Evolutionary conservation across 768 basidiomycete genomes (phyloP), one percentile per base, ranked within the genome.

Genomic region (Cytidiella melzeri): DNA sequence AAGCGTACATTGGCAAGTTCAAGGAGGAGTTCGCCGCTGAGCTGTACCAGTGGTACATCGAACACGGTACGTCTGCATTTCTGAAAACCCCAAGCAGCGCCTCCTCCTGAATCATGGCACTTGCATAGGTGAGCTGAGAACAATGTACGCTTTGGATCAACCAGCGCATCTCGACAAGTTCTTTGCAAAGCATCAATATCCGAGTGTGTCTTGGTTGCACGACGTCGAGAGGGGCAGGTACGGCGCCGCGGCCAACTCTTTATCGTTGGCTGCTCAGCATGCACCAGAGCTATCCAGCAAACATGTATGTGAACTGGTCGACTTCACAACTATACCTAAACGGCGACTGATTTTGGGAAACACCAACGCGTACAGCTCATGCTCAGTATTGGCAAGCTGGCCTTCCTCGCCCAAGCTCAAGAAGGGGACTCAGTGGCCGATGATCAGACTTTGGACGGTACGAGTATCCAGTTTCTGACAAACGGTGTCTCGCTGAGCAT

Each of bases 31-130:
- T 97, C 55, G 86, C 92, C 0, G 81, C 75, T n/a, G 84, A 91
- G 59, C 73, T 96, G n/a, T 94, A 89, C 61, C 79, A 81, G 59
- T 96, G 88, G 88, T 95, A 91, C 64, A 87, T 95, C 43, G 87
- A 92, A 56, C 84, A 93, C 55, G 89, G 91, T 87, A 49, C 39
- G 76, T 62, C 9, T 18, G 20, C 15, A 13, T 41, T 41, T 20
- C n/a, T n/a, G 10, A 5, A 11, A 28, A 7, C 20, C 26, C 21
- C 30, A 15, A 34, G 15, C 7, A 34, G 30, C 30, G 30, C 30
- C 9, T 5, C 34, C 44, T 45, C 5, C 9, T 34, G 5, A n/a
- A 34, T 5, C 12, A 21, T 27, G 11, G 19, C 19, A n/a, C n/a
- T 21, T 27, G 36, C 37, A 2, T 43, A 91, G 90, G 88, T 15